Evolutionary conservation across 2,329 filamentous ascomycete species (phyloP).

Genomic region (Colletotrichum sp.): DNA sequence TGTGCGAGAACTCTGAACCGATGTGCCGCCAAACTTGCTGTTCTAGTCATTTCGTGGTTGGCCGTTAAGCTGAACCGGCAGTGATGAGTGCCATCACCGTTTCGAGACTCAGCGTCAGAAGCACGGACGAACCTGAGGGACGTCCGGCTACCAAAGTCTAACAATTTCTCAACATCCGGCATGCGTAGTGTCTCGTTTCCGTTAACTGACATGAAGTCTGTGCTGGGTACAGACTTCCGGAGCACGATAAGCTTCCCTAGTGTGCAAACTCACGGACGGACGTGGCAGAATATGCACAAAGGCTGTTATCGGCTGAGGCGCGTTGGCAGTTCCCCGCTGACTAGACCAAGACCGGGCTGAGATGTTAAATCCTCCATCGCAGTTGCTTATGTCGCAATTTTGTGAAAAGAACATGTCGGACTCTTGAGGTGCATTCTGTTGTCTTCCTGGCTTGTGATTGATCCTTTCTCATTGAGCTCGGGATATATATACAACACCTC

Average conservation of each 20-base stretch:
- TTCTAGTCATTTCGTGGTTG: background rate
- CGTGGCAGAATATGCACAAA: background rate
- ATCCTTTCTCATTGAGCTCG: background rate
- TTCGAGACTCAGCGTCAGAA: background rate
- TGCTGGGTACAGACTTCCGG: background rate
- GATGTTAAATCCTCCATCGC: background rate
- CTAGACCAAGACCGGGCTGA: background rate
- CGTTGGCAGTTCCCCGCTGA: background rate
- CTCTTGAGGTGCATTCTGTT: background rate
- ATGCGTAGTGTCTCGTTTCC: background rate
- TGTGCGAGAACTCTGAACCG: background rate
- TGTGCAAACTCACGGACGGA: background rate
- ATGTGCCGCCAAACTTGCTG: background rate
- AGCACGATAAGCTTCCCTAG: background rate
- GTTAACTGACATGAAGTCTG: background rate
- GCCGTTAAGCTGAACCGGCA: background rate
- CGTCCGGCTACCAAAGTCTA: background rate
- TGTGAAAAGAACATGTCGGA: background rate
- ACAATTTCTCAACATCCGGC: background rate
- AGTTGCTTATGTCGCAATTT: background rate
- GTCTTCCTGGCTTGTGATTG: background rate
- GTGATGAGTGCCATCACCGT: background rate
- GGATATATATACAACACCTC: background rate
- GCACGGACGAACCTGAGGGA: background rate
- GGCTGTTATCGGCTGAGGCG: background rate